Conservation (phyloP, 345 rosid genomes). For the Cochlearia excelsa region DNA sequence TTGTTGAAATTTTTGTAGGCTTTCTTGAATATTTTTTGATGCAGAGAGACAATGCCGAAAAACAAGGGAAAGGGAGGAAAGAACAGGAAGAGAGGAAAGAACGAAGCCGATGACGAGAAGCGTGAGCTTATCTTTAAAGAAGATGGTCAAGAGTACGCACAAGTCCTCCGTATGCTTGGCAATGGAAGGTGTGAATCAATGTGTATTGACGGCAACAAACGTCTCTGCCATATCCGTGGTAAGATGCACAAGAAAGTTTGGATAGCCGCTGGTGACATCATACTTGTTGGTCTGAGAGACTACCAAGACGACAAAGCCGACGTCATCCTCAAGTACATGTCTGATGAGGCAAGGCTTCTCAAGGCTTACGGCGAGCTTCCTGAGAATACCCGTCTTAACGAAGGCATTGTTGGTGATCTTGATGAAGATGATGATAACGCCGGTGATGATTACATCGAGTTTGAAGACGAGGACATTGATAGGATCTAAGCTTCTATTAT, state of each 20-base stretch:
- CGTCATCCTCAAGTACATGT: conserved; percentile 77
- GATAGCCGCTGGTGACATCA: conserved; percentile 77
- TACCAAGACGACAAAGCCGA: conserved; percentile 84
- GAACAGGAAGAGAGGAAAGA: conserved; percentile 87
- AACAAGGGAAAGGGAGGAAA: conserved; percentile 86
- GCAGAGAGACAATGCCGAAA: conserved; percentile 60
- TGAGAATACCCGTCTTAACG: conserved; percentile 58
- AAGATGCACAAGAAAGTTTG: conserved; percentile 89
- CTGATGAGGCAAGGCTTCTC: conserved; percentile 69
- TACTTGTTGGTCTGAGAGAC: conserved; percentile 76
- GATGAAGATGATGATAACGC: conserved; percentile 60
- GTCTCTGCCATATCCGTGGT: conserved; percentile 77
- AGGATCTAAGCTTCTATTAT: conserved; percentile 44
- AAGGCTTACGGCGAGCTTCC: conserved; percentile 79
- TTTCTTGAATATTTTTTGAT: background rate
- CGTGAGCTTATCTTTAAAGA: conserved; percentile 74
- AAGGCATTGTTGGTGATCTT: conserved; percentile 62
- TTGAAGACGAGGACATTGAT: conserved; percentile 78
- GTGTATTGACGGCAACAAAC: conserved; percentile 63
- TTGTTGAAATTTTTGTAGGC: no score
- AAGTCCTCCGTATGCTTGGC: conserved; percentile 71
- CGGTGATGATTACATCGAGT: conserved; percentile 62
- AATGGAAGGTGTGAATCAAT: conserved; percentile 67
- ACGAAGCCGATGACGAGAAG: conserved; percentile 71
- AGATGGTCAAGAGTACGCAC: conserved; percentile 74